Conservation (phyloP, 768 basidiomycete genomes). For the Terana coerulea region DNA sequence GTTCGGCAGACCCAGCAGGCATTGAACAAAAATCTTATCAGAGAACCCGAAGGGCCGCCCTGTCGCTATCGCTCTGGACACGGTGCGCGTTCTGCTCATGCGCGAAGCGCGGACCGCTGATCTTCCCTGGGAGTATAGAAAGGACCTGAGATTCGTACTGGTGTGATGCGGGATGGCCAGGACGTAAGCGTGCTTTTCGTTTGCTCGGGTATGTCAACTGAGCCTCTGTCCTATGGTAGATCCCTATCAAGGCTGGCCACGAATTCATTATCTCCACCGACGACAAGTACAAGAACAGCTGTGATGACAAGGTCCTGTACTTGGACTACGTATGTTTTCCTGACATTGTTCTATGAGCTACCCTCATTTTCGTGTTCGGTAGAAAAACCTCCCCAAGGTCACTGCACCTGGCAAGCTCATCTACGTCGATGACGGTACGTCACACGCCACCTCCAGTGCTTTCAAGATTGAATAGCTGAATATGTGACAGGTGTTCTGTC, state of each 20-base stretch:
- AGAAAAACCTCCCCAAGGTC: constrained; percentile 93
- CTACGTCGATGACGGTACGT: constrained; percentile 92
- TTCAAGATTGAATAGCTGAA: constrained; percentile 6
- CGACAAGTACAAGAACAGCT: constrained; percentile 67
- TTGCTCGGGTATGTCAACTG: neutral
- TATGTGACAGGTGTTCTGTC: constrained; percentile 68
- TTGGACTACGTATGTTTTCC: constrained; percentile 81
- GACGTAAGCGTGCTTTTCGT: constrained; percentile 58
- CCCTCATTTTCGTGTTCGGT: constrained; percentile 1
- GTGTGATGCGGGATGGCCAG: constrained; percentile 78
- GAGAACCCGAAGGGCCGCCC: constrained; percentile 80
- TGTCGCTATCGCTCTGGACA: constrained; percentile 96
- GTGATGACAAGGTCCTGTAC: constrained; percentile 83
- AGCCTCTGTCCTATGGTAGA: constrained; percentile 36
- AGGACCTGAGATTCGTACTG: constrained; percentile 99
- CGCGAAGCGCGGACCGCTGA: neutral
- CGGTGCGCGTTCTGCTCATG: constrained; percentile 47
- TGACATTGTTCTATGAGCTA: neutral
- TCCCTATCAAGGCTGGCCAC: constrained; percentile 84
- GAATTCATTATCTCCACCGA: constrained; percentile 92
- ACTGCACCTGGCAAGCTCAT: constrained; percentile 96
- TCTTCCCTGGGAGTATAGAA: constrained; percentile 49
- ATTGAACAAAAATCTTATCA: constrained; percentile 24
- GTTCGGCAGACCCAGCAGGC: neutral
- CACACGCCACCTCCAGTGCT: neutral